phyloP scores from a whole-genome alignment of 108 stramenopile species.

The Fragilaria crotonensis region DNA sequence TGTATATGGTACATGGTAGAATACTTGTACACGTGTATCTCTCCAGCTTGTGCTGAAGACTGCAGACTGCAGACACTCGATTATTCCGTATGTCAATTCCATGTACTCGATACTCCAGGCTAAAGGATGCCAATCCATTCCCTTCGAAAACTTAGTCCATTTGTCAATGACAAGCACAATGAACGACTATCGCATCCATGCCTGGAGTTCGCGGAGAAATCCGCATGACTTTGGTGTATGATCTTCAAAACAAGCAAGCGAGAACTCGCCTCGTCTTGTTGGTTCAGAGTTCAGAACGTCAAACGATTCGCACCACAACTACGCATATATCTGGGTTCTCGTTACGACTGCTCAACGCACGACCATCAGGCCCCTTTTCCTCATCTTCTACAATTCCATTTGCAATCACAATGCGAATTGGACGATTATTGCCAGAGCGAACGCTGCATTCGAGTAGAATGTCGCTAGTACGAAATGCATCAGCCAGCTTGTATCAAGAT shows the following conservation, averaged over 20 bases:
- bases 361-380: conserved; percentile 80
- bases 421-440: conserved; percentile 69
- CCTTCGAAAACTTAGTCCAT: conserved; percentile 24
- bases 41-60: no score
- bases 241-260: conserved; percentile 24
- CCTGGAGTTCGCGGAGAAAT: conserved; percentile 78
- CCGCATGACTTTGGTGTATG: conserved; percentile 58
- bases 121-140: conserved; percentile 60
- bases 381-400: conserved; percentile 96
- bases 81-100: no score
- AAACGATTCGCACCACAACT: conserved; percentile 91
- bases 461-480: conserved; percentile 70
- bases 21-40: no score
- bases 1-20: no score
- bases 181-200: conserved; percentile 42
- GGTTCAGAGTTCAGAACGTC: conserved; percentile 74
- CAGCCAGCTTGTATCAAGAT: no score
- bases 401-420: conserved; percentile 81
- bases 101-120: no score
- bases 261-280: conserved; percentile 53
- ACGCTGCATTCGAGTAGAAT: conserved; percentile 92
- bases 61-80: no score
- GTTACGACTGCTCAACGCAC: conserved; percentile 73
- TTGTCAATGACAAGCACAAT: conserved; percentile 27
- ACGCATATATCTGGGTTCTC: conserved; percentile 86